Conservation (phyloP, 2,329 filamentous ascomycete genomes). For the Tetracladium maxilliforme region DNA sequence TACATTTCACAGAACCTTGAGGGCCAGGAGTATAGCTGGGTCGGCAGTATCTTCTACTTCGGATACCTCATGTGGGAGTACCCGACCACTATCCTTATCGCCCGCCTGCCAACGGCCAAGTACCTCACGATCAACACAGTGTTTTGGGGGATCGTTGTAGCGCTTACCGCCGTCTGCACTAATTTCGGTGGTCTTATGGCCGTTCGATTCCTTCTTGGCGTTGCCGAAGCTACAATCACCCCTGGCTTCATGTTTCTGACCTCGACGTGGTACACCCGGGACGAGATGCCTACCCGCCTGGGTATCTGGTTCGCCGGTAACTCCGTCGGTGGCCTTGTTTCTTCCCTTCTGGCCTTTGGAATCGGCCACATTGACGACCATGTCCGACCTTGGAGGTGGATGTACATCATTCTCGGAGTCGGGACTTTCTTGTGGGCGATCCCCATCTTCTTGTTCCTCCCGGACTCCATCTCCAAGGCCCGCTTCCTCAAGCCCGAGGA, state of each 20-base stretch:
- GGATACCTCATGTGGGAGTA: conserved; percentile 9
- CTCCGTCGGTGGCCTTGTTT: conserved; percentile 46
- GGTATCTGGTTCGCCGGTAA: conserved; percentile 59
- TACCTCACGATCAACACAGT: conserved; percentile 6
- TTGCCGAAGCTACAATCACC: conserved; percentile 54
- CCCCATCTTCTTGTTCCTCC: conserved; percentile 30
- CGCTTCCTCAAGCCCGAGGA: conserved; percentile 40
- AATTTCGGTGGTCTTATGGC: conserved; percentile 47
- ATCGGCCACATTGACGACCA: conserved; percentile 34
- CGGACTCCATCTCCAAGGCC: conserved; percentile 37
- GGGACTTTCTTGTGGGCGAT: conserved; percentile 35
- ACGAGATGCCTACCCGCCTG: conserved; percentile 47
- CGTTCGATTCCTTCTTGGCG: conserved; percentile 52
- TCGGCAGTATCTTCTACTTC: conserved; percentile 10
- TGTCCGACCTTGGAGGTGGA: conserved; percentile 37
- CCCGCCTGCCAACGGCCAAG: conserved; percentile 10
- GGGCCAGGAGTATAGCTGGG: conserved; percentile 11
- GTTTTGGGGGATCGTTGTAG: conserved; percentile 4
- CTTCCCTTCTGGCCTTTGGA: conserved; percentile 36
- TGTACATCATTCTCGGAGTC: conserved; percentile 39
- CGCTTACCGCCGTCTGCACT: conserved; percentile 7
- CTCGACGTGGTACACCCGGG: conserved; percentile 58
- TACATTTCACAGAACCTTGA: too few species aligned
- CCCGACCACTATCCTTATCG: conserved; percentile 8
- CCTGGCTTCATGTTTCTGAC: conserved; percentile 56